Percentiles rank a stretch among this genome's conserved stretches.
Evolutionary conservation across 768 basidiomycete species (phyloP).

Genomic region (Coprinellus aureogranulatus): DNA sequence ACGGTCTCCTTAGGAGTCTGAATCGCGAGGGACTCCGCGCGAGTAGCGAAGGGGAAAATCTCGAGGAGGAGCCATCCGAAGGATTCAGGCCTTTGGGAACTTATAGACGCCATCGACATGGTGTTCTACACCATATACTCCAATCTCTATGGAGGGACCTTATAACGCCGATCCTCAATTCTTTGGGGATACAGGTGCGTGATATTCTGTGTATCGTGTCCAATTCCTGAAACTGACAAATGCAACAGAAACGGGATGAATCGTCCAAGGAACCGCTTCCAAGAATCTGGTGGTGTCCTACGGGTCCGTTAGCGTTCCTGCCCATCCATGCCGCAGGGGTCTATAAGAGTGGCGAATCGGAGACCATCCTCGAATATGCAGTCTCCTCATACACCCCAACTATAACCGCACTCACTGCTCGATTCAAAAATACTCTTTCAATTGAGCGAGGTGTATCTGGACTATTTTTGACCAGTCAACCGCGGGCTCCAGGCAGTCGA

Average conservation of each 20-base stretch:
- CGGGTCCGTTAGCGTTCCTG: conserved; percentile 9
- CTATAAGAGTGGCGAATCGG: neutral
- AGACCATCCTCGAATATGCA: conserved; percentile 11
- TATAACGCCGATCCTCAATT: neutral
- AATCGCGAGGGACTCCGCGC: neutral
- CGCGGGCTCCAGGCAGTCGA: neutral
- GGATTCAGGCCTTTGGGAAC: too few species aligned
- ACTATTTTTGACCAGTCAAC: conserved; percentile 14
- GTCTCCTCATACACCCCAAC: conserved; percentile 22
- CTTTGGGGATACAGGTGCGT: neutral
- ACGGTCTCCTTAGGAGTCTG: neutral
- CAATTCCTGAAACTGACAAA: too few species aligned
- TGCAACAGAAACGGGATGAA: neutral
- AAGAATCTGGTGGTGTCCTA: conserved; percentile 13
- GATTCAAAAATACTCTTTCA: neutral
- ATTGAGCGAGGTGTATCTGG: neutral
- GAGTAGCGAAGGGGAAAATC: neutral
- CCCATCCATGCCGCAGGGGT: conserved; percentile 14
- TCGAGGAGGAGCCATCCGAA: too few species aligned
- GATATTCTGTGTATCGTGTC: neutral
- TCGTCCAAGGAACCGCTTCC: neutral
- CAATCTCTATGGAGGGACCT: too few species aligned
- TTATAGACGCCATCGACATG: too few species aligned
- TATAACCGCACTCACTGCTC: conserved; percentile 8
- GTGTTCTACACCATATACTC: too few species aligned